Evolutionary conservation across 2,329 filamentous ascomycete species (phyloP).

Genomic region (Harringtonia aguacate): DNA sequence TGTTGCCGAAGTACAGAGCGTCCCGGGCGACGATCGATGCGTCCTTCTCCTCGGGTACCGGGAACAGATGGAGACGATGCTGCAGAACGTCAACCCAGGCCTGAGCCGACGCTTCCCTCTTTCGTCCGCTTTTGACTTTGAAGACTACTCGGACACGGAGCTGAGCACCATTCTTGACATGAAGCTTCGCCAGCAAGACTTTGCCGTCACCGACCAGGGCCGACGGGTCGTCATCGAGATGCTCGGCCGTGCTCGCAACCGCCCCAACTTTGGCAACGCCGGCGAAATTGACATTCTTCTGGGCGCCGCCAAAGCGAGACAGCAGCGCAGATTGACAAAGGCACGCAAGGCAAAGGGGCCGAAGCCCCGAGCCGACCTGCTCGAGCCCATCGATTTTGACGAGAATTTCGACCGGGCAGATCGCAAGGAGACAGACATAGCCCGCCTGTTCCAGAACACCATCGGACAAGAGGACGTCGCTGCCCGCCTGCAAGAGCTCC

Average conservation of each 20-base stretch:
- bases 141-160: conserved; percentile 43
- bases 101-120: conserved; percentile 55
- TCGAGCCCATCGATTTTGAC: conserved; percentile 40
- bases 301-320: conserved; percentile 35
- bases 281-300: conserved; percentile 63
- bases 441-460: not conserved
- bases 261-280: conserved; percentile 59
- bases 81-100: conserved; percentile 60
- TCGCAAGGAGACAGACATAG: conserved; percentile 18
- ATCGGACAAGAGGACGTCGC: not conserved
- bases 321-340: not conserved
- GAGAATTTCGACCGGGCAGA: conserved; percentile 44
- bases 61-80: conserved; percentile 59
- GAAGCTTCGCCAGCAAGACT: conserved; percentile 46
- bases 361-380: not conserved
- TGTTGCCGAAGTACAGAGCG: conserved; percentile 60
- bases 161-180: conserved; percentile 47
- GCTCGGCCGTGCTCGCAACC: conserved; percentile 47
- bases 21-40: conserved; percentile 59
- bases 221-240: conserved; percentile 45
- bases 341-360: not conserved
- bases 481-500: conserved; percentile 28
- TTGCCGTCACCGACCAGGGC: conserved; percentile 39
- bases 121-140: conserved; percentile 52
- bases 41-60: conserved; percentile 62